These are phyloP conservation scores for Lipomyces starkeyi DNA, from an alignment of 805 yeast species.

Conservation along the genomic window DNA sequence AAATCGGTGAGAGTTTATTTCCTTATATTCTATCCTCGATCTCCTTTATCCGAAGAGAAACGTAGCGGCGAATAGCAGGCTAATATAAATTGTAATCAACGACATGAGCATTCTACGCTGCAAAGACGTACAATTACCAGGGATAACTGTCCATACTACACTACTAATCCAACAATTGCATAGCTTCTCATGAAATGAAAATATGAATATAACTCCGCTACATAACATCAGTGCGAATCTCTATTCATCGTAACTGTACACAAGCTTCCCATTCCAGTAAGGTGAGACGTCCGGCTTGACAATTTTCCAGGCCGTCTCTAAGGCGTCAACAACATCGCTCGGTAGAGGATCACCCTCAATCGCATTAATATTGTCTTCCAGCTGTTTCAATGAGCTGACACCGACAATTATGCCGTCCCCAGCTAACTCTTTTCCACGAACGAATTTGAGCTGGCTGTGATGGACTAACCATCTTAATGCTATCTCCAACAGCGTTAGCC, in stretches of 20 bases:
- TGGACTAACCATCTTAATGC: constrained; percentile 42
- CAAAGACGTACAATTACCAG: background rate
- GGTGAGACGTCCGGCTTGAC: constrained; percentile 40
- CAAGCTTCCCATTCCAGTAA: constrained; percentile 28
- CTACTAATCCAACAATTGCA: background rate
- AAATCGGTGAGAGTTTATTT: too few relatives aligned
- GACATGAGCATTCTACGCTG: background rate
- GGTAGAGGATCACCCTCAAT: constrained; percentile 40
- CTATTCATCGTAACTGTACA: constrained; percentile 9
- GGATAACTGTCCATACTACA: background rate
- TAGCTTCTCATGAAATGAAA: background rate
- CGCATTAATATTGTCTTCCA: constrained; percentile 36
- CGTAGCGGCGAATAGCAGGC: background rate
- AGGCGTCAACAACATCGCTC: constrained; percentile 31
- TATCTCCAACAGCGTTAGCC: constrained; percentile 34
- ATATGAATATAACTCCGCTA: background rate
- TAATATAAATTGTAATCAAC: constrained; percentile 4
- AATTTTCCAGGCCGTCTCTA: constrained; percentile 40
- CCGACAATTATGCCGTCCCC: constrained; percentile 43
- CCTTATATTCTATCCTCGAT: too few relatives aligned
- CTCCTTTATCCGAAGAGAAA: too few relatives aligned
- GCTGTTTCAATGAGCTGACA: constrained; percentile 34
- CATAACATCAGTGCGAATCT: background rate
- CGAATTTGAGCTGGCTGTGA: constrained; percentile 34
- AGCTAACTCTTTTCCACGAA: constrained; percentile 5